Evolutionary conservation across 2,329 filamentous ascomycete species (phyloP).

Genomic region (Hyphodiscus sp.): DNA sequence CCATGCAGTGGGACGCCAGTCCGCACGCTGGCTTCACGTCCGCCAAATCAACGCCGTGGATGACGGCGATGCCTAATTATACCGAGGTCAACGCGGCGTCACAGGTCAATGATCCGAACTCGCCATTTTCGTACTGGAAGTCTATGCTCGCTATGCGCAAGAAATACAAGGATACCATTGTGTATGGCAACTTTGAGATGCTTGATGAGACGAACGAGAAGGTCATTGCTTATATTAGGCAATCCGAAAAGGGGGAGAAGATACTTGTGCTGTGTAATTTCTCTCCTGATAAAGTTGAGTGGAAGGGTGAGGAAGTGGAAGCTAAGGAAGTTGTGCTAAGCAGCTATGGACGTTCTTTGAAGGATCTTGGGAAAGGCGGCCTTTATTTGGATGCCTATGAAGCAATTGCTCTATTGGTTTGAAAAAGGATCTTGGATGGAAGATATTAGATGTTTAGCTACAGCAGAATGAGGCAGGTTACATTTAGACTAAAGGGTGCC

Average conservation of each 20-base stretch:
- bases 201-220: conserved; percentile 4
- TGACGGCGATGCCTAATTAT: conserved; percentile 51
- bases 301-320: background rate
- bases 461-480: too few species aligned
- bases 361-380: background rate
- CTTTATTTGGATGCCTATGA: background rate
- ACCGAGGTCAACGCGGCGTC: conserved; percentile 36
- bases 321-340: background rate
- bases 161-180: conserved; percentile 11
- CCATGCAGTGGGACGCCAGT: conserved; percentile 59
- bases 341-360: background rate
- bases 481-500: too few species aligned
- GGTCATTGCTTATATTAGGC: conserved; percentile 4
- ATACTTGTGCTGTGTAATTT: background rate
- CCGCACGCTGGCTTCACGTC: conserved; percentile 60
- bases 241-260: background rate
- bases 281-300: background rate
- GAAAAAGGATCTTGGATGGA: background rate
- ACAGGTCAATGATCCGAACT: conserved; percentile 3
- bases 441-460: background rate
- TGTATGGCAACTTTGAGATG: conserved; percentile 18
- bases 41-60: conserved; percentile 43
- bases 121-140: conserved; percentile 15
- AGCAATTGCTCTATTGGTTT: background rate
- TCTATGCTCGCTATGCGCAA: conserved; percentile 14